These are phyloP conservation scores for Tetrapisispora taiwanensis DNA, from an alignment of 805 yeast species.

Conservation along the genomic window DNA sequence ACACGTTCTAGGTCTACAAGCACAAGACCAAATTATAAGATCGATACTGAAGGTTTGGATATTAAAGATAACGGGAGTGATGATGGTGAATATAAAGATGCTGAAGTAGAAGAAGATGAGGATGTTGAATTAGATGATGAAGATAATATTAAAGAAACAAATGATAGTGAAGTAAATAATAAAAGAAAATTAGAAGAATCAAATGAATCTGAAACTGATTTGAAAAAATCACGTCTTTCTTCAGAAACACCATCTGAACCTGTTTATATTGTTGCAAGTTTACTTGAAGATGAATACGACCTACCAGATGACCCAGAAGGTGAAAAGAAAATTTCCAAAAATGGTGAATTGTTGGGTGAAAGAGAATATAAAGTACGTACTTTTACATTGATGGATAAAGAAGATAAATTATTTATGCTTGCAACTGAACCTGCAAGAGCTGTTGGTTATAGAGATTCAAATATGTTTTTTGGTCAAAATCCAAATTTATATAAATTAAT, in stretches of 20 bases:
- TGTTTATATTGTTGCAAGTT: constrained; percentile 19
- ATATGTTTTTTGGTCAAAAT: constrained; percentile 80
- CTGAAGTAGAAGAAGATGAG: constrained; percentile 8
- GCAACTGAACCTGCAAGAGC: constrained; percentile 94
- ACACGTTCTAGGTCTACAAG: constrained; percentile 16
- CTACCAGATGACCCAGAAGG: constrained; percentile 74
- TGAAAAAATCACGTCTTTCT: constrained; percentile 29
- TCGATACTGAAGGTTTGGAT: constrained; percentile 23
- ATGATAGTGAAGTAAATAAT: no score
- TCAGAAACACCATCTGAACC: not conserved
- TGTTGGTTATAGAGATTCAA: constrained; percentile 89
- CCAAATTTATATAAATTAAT: constrained; percentile 62
- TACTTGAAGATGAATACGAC: constrained; percentile 67
- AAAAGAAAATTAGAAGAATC: not conserved
- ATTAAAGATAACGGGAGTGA: constrained; percentile 7
- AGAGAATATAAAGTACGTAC: constrained; percentile 65
- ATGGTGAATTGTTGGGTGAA: constrained; percentile 62
- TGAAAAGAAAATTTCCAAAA: constrained; percentile 53
- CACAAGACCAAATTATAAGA: constrained; percentile 18
- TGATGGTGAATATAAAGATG: constrained; percentile 12
- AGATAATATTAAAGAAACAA: constrained; percentile 8
- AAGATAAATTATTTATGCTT: constrained; percentile 72
- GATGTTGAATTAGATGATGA: constrained; percentile 23
- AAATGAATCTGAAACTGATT: not conserved
- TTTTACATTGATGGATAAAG: constrained; percentile 47